Conservation (phyloP, 768 basidiomycete genomes). For the Tylopilus subfusipes region DNA sequence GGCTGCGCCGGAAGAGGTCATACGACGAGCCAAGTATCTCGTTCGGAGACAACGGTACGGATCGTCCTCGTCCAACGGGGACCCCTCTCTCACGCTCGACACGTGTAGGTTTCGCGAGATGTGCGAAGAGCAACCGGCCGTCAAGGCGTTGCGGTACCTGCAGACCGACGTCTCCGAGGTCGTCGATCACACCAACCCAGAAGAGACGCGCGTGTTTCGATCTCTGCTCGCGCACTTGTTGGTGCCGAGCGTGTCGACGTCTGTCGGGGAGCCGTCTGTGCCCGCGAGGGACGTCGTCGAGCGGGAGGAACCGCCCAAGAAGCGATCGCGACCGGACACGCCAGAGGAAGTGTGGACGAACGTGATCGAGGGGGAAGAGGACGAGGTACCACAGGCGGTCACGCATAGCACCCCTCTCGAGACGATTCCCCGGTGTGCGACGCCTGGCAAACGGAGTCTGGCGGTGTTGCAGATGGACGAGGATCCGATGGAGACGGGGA, state of each 20-base stretch:
- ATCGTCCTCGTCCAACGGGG: neutral
- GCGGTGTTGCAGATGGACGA: conserved; percentile 27
- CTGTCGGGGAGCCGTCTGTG: neutral
- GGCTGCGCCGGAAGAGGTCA: conserved; percentile 57
- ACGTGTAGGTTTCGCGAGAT: conserved; percentile 83
- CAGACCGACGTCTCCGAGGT: conserved; percentile 66
- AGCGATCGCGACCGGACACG: conserved; percentile 43
- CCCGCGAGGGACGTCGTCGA: neutral
- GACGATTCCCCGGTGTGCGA: neutral
- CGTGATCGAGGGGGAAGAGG: conserved; percentile 35
- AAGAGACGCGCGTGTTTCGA: conserved; percentile 62
- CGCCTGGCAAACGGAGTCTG: conserved; percentile 8
- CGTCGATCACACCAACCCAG: conserved; percentile 62
- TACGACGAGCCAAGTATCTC: conserved; percentile 61
- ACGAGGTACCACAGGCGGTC: conserved; percentile 1
- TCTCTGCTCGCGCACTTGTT: conserved; percentile 64
- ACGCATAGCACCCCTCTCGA: neutral
- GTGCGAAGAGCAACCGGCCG: conserved; percentile 55
- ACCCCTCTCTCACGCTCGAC: neutral
- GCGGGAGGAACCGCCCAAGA: conserved; percentile 39
- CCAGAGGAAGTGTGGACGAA: conserved; percentile 42
- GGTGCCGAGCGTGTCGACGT: conserved; percentile 29
- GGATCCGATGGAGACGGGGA: conserved; percentile 16
- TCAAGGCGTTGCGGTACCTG: conserved; percentile 69
- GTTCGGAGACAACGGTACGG: conserved; percentile 69